phyloP scores from a whole-genome alignment of 1,139 yeast genomes.

The Ogataea hybrid region DNA sequence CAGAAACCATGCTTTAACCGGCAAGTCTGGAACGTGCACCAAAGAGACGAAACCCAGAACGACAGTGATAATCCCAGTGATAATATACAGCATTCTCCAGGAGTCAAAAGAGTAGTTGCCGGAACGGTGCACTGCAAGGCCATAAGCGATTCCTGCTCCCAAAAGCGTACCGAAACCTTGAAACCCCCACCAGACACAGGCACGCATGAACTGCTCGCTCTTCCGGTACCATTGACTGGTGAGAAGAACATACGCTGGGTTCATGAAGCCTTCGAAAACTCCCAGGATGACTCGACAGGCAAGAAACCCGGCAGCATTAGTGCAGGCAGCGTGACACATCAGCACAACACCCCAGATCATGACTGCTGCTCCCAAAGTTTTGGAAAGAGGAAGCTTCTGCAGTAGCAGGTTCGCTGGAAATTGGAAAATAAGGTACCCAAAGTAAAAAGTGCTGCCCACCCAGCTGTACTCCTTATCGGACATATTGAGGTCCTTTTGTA shows the following conservation, averaged over 20 bases:
- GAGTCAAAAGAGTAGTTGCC: slow-evolving; percentile 27
- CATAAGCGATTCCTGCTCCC: slow-evolving; percentile 57
- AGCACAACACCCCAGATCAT: slow-evolving; percentile 47
- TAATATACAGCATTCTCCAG: slow-evolving; percentile 45
- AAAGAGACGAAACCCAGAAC: slow-evolving; percentile 40
- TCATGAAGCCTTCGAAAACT: slow-evolving; percentile 51
- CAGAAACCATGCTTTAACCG: slow-evolving; percentile 36
- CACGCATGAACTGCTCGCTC: slow-evolving; percentile 51
- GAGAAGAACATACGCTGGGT: slow-evolving; percentile 59
- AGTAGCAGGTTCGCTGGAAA: slow-evolving; percentile 41
- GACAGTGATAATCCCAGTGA: slow-evolving; percentile 45
- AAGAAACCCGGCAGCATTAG: slow-evolving; percentile 37
- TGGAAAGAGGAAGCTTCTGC: slow-evolving; percentile 40
- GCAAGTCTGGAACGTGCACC: slow-evolving; percentile 49
- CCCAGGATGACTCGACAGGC: slow-evolving; percentile 49
- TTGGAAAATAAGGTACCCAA: slow-evolving; percentile 47
- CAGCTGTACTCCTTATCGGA: slow-evolving; percentile 47
- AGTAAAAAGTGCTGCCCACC: slow-evolving; percentile 52
- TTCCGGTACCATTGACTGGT: slow-evolving; percentile 54
- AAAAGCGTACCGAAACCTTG: slow-evolving; percentile 56
- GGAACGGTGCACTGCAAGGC: slow-evolving; percentile 36
- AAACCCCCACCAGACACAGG: slow-evolving; percentile 48
- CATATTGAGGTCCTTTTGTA: slow-evolving; percentile 42
- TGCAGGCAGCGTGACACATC: slow-evolving; percentile 40
- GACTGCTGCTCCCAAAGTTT: slow-evolving; percentile 36